A percentile compares a stretch with the other conserved stretches of the same genome.
Evolutionary conservation across 2,329 filamentous ascomycete genomes (phyloP).

Genomic region (Colletotrichum kahawae): DNA sequence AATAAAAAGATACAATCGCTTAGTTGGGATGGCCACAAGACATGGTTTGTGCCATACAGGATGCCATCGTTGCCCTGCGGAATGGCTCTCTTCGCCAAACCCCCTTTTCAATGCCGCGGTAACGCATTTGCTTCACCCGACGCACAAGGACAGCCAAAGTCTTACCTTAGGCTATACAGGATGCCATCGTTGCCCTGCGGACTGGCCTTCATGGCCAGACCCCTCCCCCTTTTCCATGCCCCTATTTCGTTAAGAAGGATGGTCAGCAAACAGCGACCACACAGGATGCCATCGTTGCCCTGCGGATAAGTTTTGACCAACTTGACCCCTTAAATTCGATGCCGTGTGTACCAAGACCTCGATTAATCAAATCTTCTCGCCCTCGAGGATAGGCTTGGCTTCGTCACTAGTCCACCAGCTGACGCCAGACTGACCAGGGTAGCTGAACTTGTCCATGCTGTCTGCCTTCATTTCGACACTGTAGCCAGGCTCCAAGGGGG

Average conservation of each 20-base stretch:
- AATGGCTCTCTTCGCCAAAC: conserved; percentile 18
- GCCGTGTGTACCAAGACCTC: background rate
- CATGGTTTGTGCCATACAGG: conserved; percentile 10
- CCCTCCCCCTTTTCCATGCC: conserved; percentile 15
- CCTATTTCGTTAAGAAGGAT: no score
- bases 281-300: conserved; percentile 39
- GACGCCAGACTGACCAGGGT: conserved; percentile 76
- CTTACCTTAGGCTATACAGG: conserved; percentile 22
- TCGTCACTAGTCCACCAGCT: conserved; percentile 88
- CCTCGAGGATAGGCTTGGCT: conserved; percentile 76
- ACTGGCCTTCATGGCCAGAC: conserved; percentile 24
- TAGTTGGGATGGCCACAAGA: conserved; percentile 8
- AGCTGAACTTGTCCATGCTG: conserved; percentile 82
- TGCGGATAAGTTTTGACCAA: conserved; percentile 27
- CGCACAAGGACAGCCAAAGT: background rate
- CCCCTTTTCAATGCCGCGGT: background rate
- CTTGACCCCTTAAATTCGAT: conserved; percentile 13
- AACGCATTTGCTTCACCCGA: background rate
- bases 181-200: conserved; percentile 34
- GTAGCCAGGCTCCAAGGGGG: conserved; percentile 82
- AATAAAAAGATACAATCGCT: background rate
- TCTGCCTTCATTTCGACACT: conserved; percentile 92
- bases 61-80: conserved; percentile 25
- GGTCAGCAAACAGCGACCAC: no score
- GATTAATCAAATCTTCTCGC: conserved; percentile 53